Evolutionary conservation across 208 protist genomes (phyloP), one percentile per base, ranked within the genome.

Genomic region (Trypanosoma caninum): DNA sequence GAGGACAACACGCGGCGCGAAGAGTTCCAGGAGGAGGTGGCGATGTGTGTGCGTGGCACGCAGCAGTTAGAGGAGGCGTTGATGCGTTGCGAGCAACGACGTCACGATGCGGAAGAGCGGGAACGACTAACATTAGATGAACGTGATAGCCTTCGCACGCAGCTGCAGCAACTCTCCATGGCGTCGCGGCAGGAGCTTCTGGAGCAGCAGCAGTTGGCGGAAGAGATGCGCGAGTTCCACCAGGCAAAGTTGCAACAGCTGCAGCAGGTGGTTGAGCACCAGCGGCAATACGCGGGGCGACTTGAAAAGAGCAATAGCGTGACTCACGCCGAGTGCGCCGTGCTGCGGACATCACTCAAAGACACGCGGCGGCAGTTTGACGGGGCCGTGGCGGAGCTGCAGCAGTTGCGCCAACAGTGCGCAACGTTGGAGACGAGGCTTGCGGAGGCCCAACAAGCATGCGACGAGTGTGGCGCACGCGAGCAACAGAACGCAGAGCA

Each of bases 201-300:
- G 44, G 84, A 91, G 42, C 78, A 91, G 50, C 80, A 91, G 48
- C 64, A 81, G 47, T 69, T 87, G 13, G 58, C 66, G 9, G 55
- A 65, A 11, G 56, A 66, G 35, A 65, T 76, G 65, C 48, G 35
- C 1, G 41, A 31, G 14, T 61, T 74, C 27, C 62, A 80, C 28
- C 41, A 54, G 7, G 40, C 41, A 9, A 60, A 65, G 13, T 33
- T 72, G 9, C 53, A 72, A 41, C 44, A 58, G 58, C 11, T 65
- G 30, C 58, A 59, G 31, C 25, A 45, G 27, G 50, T 9, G 28
- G 28, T 33, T 31, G 41, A 67, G 54, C 33, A 59, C 1, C 35
- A 37, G 34, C 41, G 45, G 3, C 25, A 55, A 18, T 22, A 45
- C 23, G 54, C 23, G 38, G 44, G 46, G 11, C 10, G 13, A 22